Conservation (phyloP, 495 filamentous ascomycete genomes). For the Penicillium desertorum region DNA sequence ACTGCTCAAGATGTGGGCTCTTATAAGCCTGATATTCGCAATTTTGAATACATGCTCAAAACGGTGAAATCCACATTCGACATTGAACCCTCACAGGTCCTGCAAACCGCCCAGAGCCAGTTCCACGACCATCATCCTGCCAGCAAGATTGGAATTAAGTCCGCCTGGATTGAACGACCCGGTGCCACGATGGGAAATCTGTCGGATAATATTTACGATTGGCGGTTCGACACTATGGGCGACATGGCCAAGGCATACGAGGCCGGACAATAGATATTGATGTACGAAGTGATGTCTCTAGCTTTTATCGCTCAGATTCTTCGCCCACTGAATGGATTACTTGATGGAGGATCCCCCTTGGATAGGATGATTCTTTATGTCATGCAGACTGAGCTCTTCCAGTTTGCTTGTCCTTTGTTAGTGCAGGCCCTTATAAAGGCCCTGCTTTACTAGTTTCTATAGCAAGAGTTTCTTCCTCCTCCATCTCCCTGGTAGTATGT, state of each 20-base stretch:
- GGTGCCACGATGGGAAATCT: conserved; percentile 38
- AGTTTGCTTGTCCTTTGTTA: too few relatives aligned
- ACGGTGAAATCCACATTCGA: conserved; percentile 53
- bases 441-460: too few relatives aligned
- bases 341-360: too few relatives aligned
- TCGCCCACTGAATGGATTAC: too few relatives aligned
- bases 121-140: conserved; percentile 67
- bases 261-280: conserved; percentile 2
- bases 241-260: conserved; percentile 70
- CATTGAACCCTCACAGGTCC: conserved; percentile 50
- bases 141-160: conserved; percentile 56
- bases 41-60: conserved; percentile 63
- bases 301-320: too few relatives aligned
- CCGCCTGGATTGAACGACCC: conserved; percentile 65
- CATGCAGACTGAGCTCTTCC: too few relatives aligned
- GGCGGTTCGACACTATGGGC: conserved; percentile 60
- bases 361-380: too few relatives aligned
- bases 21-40: conserved; percentile 68
- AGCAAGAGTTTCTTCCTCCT: too few relatives aligned
- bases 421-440: too few relatives aligned
- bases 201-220: conserved; percentile 47
- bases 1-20: conserved; percentile 73
- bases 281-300: not conserved
- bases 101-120: conserved; percentile 67
- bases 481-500: too few relatives aligned